A percentile compares a stretch with the other conserved stretches of the same genome.
These are phyloP conservation scores for Funneliformis mosseae DNA, from an alignment of 192 early-diverging fungal species.

Conservation along the genomic window DNA sequence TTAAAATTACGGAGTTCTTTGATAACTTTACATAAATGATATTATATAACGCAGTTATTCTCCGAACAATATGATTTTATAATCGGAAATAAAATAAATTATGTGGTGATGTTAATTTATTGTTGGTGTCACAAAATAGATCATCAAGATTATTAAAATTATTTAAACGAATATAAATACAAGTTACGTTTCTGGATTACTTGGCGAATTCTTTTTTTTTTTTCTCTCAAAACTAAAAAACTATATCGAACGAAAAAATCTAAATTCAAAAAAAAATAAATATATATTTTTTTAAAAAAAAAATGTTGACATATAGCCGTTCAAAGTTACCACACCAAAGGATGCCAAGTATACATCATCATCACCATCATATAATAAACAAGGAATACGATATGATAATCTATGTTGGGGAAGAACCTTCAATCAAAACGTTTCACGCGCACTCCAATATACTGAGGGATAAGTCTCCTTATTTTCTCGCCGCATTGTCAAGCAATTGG, in stretches of 20 bases:
- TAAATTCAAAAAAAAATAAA: neutral
- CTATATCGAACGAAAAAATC: neutral
- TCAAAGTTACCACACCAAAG: neutral
- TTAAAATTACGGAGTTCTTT: too few relatives aligned
- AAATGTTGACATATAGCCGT: neutral
- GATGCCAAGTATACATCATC: neutral
- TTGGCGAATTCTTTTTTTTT: too few relatives aligned
- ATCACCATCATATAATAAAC: neutral
- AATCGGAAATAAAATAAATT: too few relatives aligned
- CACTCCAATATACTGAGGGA: neutral
- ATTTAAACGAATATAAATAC: too few relatives aligned
- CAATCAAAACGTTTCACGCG: neutral
- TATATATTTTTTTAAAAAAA: neutral
- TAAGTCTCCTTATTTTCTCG: neutral
- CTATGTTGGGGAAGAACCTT: neutral
- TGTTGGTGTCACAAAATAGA: too few relatives aligned
- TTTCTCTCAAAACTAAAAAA: too few relatives aligned
- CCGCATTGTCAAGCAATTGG: slow-evolving; percentile 1
- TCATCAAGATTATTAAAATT: too few relatives aligned
- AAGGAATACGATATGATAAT: slow-evolving; percentile 9
- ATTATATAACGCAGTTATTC: too few relatives aligned
- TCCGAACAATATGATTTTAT: too few relatives aligned
- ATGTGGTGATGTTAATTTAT: too few relatives aligned
- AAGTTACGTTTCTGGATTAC: too few relatives aligned
- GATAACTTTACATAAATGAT: too few relatives aligned